Evolutionary conservation across 805 yeast genomes (phyloP), one percentile per base, ranked within the genome.

Genomic region (Tetrapisispora taiwanensis): DNA sequence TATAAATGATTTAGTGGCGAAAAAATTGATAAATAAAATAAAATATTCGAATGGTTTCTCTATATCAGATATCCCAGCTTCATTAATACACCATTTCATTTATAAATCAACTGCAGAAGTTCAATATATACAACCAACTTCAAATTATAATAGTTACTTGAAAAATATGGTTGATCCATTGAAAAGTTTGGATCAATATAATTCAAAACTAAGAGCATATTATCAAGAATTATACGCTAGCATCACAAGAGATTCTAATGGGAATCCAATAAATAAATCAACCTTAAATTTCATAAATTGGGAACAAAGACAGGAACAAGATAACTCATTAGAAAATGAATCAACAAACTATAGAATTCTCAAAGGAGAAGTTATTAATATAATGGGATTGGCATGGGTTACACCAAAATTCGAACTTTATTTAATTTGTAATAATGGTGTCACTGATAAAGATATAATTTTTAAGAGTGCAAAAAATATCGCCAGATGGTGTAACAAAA

Each of bases 401-500:
- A 75, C 81, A 1, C 77, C 78, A 4, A 67, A 65, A 22, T 82
- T 78, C 55, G 90, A 82, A 54, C 57, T 83, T 2, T 81, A 78
- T 52, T 55, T 81, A 39, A 69, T 81, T 14, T 52, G 63, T 34
- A 62, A 62, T 37, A 72, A 81, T 20, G 80, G 81, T n/a, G 75
- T 79, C 1, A 56, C 68, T 8, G 71, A 78, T 15, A 71, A 74
- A 36, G 76, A 79, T 36, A 75, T 75, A 33, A 69, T 73, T 0
- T 63, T 88, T 46, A 67, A 67, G 18, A 78, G 85, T 48, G 80
- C 88, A 33, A 71, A 78, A 42, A 69, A 71, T 18, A 76, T 87
- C 13, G 78, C 84, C 8, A 70, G 71, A 40, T 89, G 96, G 95
- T 81, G 94, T 52, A 71, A 75, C 48, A 76, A 72, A 49, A 75